These are phyloP conservation scores for Tricholoma sp. DNA, from an alignment of 768 basidiomycete genomes.

Conservation along the genomic window DNA sequence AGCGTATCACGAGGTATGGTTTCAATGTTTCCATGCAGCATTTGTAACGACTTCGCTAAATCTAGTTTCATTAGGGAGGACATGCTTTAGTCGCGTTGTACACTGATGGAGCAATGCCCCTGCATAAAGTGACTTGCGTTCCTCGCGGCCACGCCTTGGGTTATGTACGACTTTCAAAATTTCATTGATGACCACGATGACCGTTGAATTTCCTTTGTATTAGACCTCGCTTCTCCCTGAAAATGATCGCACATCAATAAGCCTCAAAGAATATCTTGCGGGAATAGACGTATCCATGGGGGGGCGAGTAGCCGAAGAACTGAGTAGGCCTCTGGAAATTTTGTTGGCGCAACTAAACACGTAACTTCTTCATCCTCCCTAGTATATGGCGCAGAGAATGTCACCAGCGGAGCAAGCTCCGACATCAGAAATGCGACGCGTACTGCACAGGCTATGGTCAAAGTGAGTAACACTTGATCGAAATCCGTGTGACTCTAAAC, in stretches of 20 bases:
- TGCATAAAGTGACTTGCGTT: slow-evolving; percentile 97
- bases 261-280: slow-evolving; percentile 69
- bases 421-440: slow-evolving; percentile 79
- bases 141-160: slow-evolving; percentile 94
- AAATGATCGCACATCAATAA: slow-evolving; percentile 68
- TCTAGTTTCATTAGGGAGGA: slow-evolving; percentile 52
- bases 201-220: slow-evolving; percentile 6
- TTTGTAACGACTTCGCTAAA: background rate
- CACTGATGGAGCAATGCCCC: slow-evolving; percentile 91
- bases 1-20: slow-evolving; percentile 86
- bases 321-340: slow-evolving; percentile 45
- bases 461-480: slow-evolving; percentile 43
- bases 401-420: slow-evolving; percentile 89
- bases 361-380: slow-evolving; percentile 13
- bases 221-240: slow-evolving; percentile 78
- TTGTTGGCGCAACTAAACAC: slow-evolving; percentile 13
- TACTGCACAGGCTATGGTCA: slow-evolving; percentile 83
- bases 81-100: slow-evolving; percentile 94
- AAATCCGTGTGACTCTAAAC: background rate
- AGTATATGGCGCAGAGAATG: slow-evolving; percentile 86
- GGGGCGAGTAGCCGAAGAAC: slow-evolving; percentile 91
- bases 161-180: slow-evolving; percentile 46
- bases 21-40: background rate
- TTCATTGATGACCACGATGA: background rate
- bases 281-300: slow-evolving; percentile 91